phyloP scores from a whole-genome alignment of 768 basidiomycete genomes.

The Suillus bovinus region DNA sequence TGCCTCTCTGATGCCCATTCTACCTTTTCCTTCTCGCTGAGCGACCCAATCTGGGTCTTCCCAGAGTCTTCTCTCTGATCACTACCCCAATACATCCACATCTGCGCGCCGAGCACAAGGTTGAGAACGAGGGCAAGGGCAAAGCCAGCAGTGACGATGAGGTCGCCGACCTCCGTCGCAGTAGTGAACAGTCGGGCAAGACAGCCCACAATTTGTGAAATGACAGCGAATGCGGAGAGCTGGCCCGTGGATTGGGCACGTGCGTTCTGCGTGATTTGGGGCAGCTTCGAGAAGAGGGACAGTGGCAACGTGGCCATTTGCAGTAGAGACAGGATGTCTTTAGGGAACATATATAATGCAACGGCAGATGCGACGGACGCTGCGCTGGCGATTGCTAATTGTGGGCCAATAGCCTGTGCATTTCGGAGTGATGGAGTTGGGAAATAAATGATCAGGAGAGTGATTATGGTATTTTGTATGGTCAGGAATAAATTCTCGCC shows the following conservation, averaged over 20 bases:
- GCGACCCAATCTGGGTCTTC: conserved; percentile 18
- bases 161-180: conserved; percentile 83
- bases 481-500: conserved; percentile 97
- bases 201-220: conserved; percentile 86
- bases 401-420: conserved; percentile 28
- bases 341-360: conserved; percentile 49
- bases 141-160: conserved; percentile 80
- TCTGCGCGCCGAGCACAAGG: conserved; percentile 76
- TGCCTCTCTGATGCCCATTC: conserved; percentile 26
- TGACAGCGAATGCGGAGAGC: conserved; percentile 89
- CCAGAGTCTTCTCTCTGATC: conserved; percentile 36
- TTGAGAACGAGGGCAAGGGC: conserved; percentile 82
- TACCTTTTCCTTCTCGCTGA: conserved; percentile 29
- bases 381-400: conserved; percentile 32
- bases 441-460: conserved; percentile 80
- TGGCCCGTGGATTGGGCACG: conserved; percentile 83
- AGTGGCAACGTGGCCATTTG: conserved; percentile 90
- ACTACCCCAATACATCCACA: conserved; percentile 83
- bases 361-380: conserved; percentile 36
- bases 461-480: conserved; percentile 85
- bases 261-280: conserved; percentile 87
- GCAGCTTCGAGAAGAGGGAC: conserved; percentile 89
- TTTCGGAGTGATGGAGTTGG: conserved; percentile 35
- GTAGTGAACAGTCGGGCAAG: conserved; percentile 94
- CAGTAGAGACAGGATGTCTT: conserved; percentile 58